Conservation (phyloP, 768 basidiomycete species). For the Royoungia palumana region DNA sequence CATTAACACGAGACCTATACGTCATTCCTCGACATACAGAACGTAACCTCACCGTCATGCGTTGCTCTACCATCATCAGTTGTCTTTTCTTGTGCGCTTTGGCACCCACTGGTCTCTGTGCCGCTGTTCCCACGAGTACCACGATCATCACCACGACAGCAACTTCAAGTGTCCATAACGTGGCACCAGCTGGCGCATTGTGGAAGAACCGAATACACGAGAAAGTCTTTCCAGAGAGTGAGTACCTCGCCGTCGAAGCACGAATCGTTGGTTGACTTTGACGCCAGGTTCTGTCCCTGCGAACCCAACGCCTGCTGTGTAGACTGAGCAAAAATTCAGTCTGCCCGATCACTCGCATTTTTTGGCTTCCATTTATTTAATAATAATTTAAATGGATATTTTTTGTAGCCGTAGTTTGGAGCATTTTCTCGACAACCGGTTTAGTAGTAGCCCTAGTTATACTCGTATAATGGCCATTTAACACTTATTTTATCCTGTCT, state of each 20-base stretch:
- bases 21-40: background rate
- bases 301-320: background rate
- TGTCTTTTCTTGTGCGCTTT: constrained; percentile 14
- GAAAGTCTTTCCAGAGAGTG: constrained; percentile 14
- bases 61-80: constrained; percentile 1
- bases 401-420: no score
- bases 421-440: no score
- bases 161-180: no score
- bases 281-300: background rate
- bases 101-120: constrained; percentile 17
- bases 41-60: constrained; percentile 16
- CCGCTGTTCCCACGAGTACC: constrained; percentile 4
- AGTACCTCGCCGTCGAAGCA: background rate
- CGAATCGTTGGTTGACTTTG: constrained; percentile 3
- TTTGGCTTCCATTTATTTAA: no score
- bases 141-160: background rate
- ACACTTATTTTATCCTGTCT: no score
- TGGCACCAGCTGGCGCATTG: constrained; percentile 8
- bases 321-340: no score
- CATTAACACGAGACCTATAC: background rate
- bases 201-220: constrained; percentile 23
- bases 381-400: no score
- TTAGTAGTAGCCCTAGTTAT: no score
- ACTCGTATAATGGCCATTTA: no score
- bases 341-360: no score